A percentile compares a stretch with the other conserved stretches of the same genome.
Conservation (phyloP, 352 stramenopile species). For the Phytophthora agathidicida region DNA sequence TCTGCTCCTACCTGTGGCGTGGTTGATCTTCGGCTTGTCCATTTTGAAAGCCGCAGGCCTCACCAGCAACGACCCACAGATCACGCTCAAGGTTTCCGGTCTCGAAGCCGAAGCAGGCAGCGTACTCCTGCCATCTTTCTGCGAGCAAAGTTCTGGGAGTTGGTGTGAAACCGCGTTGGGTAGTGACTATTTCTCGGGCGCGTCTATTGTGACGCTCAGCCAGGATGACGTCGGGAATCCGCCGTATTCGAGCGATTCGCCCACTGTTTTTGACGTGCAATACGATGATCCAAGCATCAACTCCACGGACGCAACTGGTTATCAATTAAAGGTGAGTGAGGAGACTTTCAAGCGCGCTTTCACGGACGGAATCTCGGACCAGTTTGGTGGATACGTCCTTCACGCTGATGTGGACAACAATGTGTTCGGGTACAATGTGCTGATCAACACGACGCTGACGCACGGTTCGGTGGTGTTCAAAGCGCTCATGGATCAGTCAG, state of each 20-base stretch:
- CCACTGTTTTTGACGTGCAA: slow-evolving; percentile 47
- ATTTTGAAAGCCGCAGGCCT: slow-evolving; percentile 29
- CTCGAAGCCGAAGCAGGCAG: slow-evolving; percentile 14
- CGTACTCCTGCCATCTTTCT: slow-evolving; percentile 21
- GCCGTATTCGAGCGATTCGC: slow-evolving; percentile 32
- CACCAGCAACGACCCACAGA: slow-evolving; percentile 31
- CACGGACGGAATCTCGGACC: slow-evolving; percentile 23
- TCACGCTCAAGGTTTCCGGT: slow-evolving; percentile 18
- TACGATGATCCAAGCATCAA: slow-evolving; percentile 43
- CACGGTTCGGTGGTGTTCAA: slow-evolving; percentile 60
- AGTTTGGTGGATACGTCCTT: slow-evolving; percentile 51
- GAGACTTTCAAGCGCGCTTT: slow-evolving; percentile 44
- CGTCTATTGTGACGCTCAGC: slow-evolving; percentile 13
- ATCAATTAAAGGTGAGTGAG: slow-evolving; percentile 40
- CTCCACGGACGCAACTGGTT: slow-evolving; percentile 29
- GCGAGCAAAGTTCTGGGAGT: slow-evolving; percentile 19
- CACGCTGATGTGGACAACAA: slow-evolving; percentile 22
- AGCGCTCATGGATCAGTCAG: slow-evolving; percentile 49
- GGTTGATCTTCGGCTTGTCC: slow-evolving; percentile 29
- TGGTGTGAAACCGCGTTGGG: slow-evolving; percentile 27
- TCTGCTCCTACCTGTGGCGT: slow-evolving; percentile 21
- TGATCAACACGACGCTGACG: slow-evolving; percentile 55
- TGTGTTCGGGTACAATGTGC: slow-evolving; percentile 49
- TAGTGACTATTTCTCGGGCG: slow-evolving; percentile 28
- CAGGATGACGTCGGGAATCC: slow-evolving; percentile 16